Conservation (phyloP, 257 asterid genomes). For the Penstemon davidsonii region DNA sequence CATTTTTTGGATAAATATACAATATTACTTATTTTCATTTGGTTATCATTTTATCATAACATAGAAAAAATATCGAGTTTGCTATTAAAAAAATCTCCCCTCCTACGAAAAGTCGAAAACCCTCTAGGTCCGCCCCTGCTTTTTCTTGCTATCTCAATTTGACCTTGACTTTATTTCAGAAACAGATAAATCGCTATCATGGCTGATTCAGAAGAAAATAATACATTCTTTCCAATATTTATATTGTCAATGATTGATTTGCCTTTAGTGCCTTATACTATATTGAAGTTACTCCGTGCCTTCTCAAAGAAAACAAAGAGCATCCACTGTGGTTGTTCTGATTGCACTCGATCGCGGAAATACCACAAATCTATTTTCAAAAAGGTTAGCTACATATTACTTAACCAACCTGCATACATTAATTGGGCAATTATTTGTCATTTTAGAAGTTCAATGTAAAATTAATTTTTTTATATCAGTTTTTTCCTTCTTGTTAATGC, state of each 20-base stretch:
- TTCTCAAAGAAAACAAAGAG: conserved; percentile 59
- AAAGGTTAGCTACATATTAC: neutral
- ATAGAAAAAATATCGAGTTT: too few relatives aligned
- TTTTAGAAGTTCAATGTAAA: neutral
- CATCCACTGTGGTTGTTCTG: conserved; percentile 83
- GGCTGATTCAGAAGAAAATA: conserved; percentile 80
- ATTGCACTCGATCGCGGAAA: too few relatives aligned
- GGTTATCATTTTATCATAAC: too few relatives aligned
- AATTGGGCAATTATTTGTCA: too few relatives aligned
- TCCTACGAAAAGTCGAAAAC: too few relatives aligned
- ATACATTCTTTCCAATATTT: conserved; percentile 87
- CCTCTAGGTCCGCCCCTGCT: too few relatives aligned
- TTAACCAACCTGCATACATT: too few relatives aligned
- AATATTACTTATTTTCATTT: too few relatives aligned
- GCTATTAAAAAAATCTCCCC: too few relatives aligned
- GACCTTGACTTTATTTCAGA: conserved; percentile 5
- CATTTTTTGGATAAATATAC: too few relatives aligned
- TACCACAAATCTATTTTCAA: too few relatives aligned
- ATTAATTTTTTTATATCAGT: neutral
- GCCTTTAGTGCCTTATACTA: conserved; percentile 87
- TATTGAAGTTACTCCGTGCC: conserved; percentile 67
- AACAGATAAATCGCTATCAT: conserved; percentile 41
- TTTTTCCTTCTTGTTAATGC: conserved; percentile 14
- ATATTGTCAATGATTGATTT: conserved; percentile 73
- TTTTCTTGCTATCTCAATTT: conserved; percentile 7